These are phyloP conservation scores for Trichoderma lentiforme DNA, from an alignment of 2,329 filamentous ascomycete species.

Conservation along the genomic window DNA sequence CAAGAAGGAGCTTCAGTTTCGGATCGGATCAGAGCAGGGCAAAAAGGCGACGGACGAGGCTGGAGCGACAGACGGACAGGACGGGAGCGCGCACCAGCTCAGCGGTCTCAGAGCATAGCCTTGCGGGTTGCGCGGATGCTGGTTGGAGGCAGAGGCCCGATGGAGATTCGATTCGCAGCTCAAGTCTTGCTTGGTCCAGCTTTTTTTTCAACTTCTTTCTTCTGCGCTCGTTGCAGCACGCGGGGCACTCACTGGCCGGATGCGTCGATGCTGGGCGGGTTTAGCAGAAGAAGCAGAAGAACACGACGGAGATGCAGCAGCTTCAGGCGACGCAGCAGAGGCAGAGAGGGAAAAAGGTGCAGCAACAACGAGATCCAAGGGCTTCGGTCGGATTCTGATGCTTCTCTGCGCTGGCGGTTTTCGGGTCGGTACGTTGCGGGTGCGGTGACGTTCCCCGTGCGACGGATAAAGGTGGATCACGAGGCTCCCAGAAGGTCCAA, in stretches of 20 bases:
- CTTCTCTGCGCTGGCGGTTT: constrained; percentile 7
- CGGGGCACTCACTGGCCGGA: neutral
- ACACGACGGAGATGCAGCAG: neutral
- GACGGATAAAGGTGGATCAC: constrained; percentile 21
- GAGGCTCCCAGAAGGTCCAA: neutral
- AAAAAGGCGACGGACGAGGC: neutral
- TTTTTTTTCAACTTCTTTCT: neutral
- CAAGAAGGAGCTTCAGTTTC: neutral
- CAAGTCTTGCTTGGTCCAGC: neutral
- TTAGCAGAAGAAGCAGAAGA: neutral
- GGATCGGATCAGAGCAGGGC: neutral
- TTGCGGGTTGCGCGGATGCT: constrained; percentile 5
- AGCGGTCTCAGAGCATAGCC: constrained; percentile 22
- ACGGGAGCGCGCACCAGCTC: constrained; percentile 15
- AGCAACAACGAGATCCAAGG: neutral
- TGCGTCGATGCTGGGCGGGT: neutral
- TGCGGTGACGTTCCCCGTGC: constrained; percentile 10
- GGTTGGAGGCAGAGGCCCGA: neutral
- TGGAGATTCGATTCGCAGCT: neutral
- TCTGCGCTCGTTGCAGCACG: neutral
- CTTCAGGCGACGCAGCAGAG: neutral
- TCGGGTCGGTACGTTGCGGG: constrained; percentile 18
- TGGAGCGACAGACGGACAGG: neutral
- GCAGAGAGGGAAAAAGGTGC: neutral
- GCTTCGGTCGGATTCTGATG: neutral